A percentile compares a stretch with the other conserved stretches of the same genome.
Conservation (phyloP, 2,329 filamentous ascomycete genomes). For the Fonsecaea monophora region DNA sequence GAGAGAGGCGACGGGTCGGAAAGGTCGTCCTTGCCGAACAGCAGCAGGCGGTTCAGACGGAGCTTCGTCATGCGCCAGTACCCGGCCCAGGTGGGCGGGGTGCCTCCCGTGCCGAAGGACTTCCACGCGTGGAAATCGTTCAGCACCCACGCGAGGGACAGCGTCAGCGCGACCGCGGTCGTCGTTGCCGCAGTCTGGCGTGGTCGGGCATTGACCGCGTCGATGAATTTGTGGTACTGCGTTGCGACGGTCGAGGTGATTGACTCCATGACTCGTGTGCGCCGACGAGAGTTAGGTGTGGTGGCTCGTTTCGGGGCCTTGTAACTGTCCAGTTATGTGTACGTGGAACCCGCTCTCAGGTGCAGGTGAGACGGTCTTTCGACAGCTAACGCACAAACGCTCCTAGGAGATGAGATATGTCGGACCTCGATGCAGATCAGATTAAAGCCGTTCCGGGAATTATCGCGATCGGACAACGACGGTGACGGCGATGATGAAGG, state of each 20-base stretch:
- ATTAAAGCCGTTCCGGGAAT: background rate
- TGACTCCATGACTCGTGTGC: slow-evolving; percentile 12
- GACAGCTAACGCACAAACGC: background rate
- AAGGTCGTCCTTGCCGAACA: slow-evolving; percentile 32
- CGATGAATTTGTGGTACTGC: slow-evolving; percentile 22
- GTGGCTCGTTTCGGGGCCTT: background rate
- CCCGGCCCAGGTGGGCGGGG: slow-evolving; percentile 36
- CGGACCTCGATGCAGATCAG: background rate
- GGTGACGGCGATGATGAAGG: background rate
- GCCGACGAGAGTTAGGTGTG: background rate
- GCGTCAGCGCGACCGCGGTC: slow-evolving; percentile 19
- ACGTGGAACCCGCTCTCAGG: background rate
- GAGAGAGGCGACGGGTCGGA: slow-evolving; percentile 31
- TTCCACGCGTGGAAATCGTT: slow-evolving; percentile 36
- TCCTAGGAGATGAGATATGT: background rate
- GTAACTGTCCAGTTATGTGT: background rate
- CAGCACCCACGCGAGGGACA: slow-evolving; percentile 33
- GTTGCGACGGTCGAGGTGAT: slow-evolving; percentile 10
- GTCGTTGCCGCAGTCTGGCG: slow-evolving; percentile 20
- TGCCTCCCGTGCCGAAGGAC: slow-evolving; percentile 36
- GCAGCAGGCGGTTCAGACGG: slow-evolving; percentile 28
- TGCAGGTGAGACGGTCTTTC: background rate
- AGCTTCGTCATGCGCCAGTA: slow-evolving; percentile 39
- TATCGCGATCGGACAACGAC: background rate
- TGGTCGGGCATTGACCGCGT: slow-evolving; percentile 24